A percentile compares a stretch with the other conserved stretches of the same genome.
Conservation (phyloP, 2,329 filamentous ascomycete species). For the Pseudogymnoascus verrucosus region DNA sequence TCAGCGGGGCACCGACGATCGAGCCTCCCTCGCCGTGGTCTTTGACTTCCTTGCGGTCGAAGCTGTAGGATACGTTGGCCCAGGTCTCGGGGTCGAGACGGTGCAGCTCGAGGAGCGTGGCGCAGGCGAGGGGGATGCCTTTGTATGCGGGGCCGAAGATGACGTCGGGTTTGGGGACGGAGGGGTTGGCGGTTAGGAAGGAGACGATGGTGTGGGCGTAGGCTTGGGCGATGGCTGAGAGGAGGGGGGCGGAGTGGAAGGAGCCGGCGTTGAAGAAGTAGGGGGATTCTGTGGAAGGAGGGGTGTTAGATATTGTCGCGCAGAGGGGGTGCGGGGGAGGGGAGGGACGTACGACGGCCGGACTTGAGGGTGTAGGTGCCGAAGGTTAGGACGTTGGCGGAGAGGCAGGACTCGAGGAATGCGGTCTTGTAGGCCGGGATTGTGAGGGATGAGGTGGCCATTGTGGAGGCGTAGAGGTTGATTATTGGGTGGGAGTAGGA, state of each 20-base stretch:
- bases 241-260: constrained; percentile 49
- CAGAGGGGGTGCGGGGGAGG: not conserved
- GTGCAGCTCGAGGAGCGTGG: constrained; percentile 47
- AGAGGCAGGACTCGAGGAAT: constrained; percentile 39
- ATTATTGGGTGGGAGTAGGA: not conserved
- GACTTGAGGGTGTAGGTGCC: constrained; percentile 55
- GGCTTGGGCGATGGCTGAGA: constrained; percentile 48
- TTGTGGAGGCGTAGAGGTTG: not conserved
- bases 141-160: constrained; percentile 63
- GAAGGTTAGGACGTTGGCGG: constrained; percentile 41
- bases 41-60: constrained; percentile 61
- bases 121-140: constrained; percentile 52
- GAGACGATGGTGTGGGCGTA: constrained; percentile 38
- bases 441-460: constrained; percentile 10
- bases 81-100: constrained; percentile 43
- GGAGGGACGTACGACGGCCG: constrained; percentile 35
- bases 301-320: not conserved
- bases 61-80: constrained; percentile 50
- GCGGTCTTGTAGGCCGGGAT: constrained; percentile 33
- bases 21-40: constrained; percentile 58
- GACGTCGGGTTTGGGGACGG: constrained; percentile 38
- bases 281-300: constrained; percentile 38
- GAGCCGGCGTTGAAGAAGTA: constrained; percentile 64
- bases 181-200: constrained; percentile 13
- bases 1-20: constrained; percentile 54